Percentiles rank a stretch among this genome's conserved stretches.
These are phyloP conservation scores for Xylaria polymorpha DNA, from an alignment of 2,329 filamentous ascomycete genomes.

Conservation along the genomic window DNA sequence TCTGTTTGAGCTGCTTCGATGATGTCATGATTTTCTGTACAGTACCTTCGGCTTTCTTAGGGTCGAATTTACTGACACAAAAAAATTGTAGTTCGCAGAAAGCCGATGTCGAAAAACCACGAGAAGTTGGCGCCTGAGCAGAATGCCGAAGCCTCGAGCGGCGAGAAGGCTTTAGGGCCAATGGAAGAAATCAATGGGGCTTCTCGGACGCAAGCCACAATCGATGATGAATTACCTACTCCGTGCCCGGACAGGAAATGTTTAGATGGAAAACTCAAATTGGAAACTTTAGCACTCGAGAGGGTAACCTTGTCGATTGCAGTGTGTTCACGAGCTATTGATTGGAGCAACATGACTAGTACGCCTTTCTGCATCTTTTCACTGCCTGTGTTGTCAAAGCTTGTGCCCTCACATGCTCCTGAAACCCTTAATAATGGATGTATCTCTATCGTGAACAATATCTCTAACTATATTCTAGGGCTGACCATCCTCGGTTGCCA, in stretches of 20 bases:
- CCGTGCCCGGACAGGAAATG: constrained; percentile 50
- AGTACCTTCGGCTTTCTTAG: background rate
- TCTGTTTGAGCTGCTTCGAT: background rate
- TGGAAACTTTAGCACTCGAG: constrained; percentile 81
- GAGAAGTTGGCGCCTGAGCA: constrained; percentile 29
- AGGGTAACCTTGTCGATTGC: constrained; percentile 77
- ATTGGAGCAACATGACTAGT: constrained; percentile 77
- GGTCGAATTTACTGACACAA: constrained; percentile 15
- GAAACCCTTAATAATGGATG: background rate
- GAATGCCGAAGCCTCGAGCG: constrained; percentile 17
- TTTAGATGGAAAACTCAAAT: constrained; percentile 68
- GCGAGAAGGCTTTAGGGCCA: background rate
- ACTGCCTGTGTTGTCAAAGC: background rate
- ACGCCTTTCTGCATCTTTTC: background rate
- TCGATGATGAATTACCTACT: background rate
- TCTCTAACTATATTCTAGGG: constrained; percentile 36
- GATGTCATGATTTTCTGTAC: background rate
- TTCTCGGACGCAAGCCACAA: background rate
- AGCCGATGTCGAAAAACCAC: constrained; percentile 35
- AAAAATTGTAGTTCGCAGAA: constrained; percentile 32
- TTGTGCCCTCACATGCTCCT: too few species aligned
- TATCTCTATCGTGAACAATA: background rate
- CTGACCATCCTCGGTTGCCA: constrained; percentile 80
- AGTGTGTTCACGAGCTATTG: constrained; percentile 75
- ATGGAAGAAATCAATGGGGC: background rate